Evolutionary conservation across 2,329 filamentous ascomycete genomes (phyloP).

Genomic region (Cercospora brassicicola): DNA sequence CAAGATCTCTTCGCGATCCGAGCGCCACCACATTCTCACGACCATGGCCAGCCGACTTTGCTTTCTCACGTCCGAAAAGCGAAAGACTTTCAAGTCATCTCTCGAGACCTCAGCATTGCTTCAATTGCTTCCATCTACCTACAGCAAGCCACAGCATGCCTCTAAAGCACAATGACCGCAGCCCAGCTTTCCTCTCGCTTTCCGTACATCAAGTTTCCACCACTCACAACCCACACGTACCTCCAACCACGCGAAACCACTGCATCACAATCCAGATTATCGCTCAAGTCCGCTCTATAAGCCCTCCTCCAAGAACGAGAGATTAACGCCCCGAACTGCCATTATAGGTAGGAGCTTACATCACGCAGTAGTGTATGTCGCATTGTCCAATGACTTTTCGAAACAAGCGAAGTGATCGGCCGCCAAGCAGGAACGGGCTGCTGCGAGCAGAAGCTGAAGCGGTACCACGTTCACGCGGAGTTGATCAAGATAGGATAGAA

Average conservation of each 20-base stretch:
- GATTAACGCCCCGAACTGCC: slow-evolving; percentile 1
- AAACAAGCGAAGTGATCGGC: slow-evolving; percentile 8
- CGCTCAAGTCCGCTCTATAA: not conserved
- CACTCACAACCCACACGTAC: not conserved
- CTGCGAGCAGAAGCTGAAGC: slow-evolving; percentile 1
- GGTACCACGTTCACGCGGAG: slow-evolving; percentile 6
- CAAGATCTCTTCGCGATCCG: not conserved
- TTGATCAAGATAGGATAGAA: not conserved
- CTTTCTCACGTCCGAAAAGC: not conserved
- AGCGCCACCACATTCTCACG: not conserved
- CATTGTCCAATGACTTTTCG: not conserved
- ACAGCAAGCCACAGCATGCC: not conserved
- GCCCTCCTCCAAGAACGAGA: not conserved
- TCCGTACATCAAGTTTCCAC: not conserved
- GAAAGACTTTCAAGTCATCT: not conserved
- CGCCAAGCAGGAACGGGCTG: slow-evolving; percentile 6
- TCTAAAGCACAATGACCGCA: not conserved
- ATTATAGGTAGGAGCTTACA: slow-evolving; percentile 3
- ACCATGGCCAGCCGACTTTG: not conserved
- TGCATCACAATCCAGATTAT: not conserved
- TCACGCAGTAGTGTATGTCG: not conserved
- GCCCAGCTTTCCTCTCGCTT: not conserved
- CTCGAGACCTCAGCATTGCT: not conserved
- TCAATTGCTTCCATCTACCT: not conserved
- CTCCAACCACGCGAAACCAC: not conserved